A percentile compares a stretch with the other conserved stretches of the same genome.
phyloP scores from a whole-genome alignment of 306 rosid genomes.

The Hippophae rhamnoides region DNA sequence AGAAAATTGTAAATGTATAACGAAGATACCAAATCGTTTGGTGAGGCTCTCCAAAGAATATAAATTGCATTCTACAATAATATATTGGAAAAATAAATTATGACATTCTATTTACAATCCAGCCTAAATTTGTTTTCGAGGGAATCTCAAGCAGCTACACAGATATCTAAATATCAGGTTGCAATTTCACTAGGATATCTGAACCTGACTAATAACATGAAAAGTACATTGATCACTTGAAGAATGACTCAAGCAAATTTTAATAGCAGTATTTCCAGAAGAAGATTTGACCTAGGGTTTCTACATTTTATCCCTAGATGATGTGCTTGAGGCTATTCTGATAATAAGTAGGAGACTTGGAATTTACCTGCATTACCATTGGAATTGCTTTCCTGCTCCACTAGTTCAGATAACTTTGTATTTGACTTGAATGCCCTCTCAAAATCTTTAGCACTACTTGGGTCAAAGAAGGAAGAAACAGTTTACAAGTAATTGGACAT shows the following conservation, averaged over 20 bases:
- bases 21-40: too few relatives aligned
- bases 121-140: conserved; percentile 24
- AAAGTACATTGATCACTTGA: conserved; percentile 11
- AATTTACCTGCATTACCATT: conserved; percentile 34
- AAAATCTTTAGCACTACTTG: conserved; percentile 48
- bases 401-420: conserved; percentile 32
- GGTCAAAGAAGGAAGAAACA: conserved; percentile 21
- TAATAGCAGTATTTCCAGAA: conserved; percentile 4
- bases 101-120: conserved; percentile 39
- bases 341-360: conserved; percentile 19
- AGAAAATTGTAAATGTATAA: too few relatives aligned
- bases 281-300: conserved; percentile 19
- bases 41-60: too few relatives aligned
- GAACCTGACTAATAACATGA: conserved; percentile 4
- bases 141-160: conserved; percentile 1
- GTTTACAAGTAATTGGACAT: too few relatives aligned
- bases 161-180: conserved; percentile 13
- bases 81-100: conserved; percentile 18
- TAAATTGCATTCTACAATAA: not conserved
- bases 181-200: conserved; percentile 14
- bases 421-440: conserved; percentile 51
- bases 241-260: not conserved
- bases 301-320: conserved; percentile 37
- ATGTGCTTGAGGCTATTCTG: conserved; percentile 28
- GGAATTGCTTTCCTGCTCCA: conserved; percentile 33